phyloP scores from a whole-genome alignment of 352 stramenopile genomes.

The Globisporangium abappressorium region DNA sequence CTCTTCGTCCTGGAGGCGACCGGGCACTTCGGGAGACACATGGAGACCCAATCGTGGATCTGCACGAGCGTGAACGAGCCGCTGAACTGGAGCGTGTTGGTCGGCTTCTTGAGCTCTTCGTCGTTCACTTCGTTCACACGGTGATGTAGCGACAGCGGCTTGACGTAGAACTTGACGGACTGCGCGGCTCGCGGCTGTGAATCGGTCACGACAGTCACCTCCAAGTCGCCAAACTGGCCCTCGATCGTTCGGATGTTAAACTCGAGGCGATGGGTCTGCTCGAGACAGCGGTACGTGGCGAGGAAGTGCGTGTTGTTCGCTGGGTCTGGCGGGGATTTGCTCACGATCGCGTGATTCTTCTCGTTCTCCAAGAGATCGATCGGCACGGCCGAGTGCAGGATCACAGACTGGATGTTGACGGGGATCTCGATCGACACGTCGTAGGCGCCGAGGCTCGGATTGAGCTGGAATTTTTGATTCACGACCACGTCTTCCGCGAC shows the following conservation, averaged over 20 bases:
- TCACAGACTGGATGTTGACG: constrained; percentile 73
- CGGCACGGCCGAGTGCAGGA: constrained; percentile 69
- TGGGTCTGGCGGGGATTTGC: constrained; percentile 57
- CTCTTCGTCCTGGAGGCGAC: constrained; percentile 63
- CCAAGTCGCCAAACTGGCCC: constrained; percentile 77
- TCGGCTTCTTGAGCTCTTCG: constrained; percentile 44
- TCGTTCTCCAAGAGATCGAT: constrained; percentile 77
- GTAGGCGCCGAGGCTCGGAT: constrained; percentile 61
- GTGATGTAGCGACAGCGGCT: constrained; percentile 81
- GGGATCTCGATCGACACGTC: constrained; percentile 81
- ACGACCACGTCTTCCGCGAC: constrained; percentile 74
- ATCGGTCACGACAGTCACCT: constrained; percentile 70
- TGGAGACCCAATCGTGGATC: constrained; percentile 83
- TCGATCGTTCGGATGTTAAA: constrained; percentile 83
- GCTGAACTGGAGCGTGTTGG: constrained; percentile 66
- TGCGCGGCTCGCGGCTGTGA: constrained; percentile 63
- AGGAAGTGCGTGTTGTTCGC: constrained; percentile 64
- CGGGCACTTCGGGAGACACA: constrained; percentile 77
- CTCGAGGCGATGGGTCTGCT: constrained; percentile 76
- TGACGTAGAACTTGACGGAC: constrained; percentile 71
- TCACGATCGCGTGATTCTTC: constrained; percentile 72
- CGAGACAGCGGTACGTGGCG: constrained; percentile 76
- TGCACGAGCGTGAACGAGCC: constrained; percentile 79
- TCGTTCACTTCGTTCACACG: constrained; percentile 67
- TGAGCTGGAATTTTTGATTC: constrained; percentile 78